Evolutionary conservation across 805 yeast genomes (phyloP).

Genomic region (Hanseniaspora mollemarum): DNA sequence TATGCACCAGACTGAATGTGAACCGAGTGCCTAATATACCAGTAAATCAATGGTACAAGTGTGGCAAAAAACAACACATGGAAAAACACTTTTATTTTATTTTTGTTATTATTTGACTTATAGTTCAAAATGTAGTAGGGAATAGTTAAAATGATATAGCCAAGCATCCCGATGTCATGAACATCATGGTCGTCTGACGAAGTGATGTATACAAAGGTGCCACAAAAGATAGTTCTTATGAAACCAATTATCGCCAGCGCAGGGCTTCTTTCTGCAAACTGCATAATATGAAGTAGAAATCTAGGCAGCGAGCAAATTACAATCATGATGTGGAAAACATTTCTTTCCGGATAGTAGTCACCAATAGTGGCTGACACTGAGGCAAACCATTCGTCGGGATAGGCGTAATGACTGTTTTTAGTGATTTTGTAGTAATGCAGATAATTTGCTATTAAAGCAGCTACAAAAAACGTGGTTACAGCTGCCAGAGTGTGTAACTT

Average conservation of each 20-base stretch:
- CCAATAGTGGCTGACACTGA: constrained; percentile 96
- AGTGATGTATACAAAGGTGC: constrained; percentile 97
- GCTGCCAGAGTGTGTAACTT: constrained; percentile 64
- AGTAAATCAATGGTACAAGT: constrained; percentile 70
- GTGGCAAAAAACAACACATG: constrained; percentile 56
- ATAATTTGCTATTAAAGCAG: constrained; percentile 59
- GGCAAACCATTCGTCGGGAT: constrained; percentile 98
- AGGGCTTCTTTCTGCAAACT: constrained; percentile 32
- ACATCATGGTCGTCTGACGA: constrained; percentile 94
- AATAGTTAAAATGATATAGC: constrained; percentile 73
- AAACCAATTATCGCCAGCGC: constrained; percentile 43
- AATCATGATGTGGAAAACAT: constrained; percentile 79
- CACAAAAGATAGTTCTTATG: constrained; percentile 85
- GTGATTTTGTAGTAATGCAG: constrained; percentile 85
- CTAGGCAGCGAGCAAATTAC: constrained; percentile 92
- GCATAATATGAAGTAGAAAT: constrained; percentile 46
- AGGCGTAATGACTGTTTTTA: constrained; percentile 71
- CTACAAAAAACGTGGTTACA: constrained; percentile 59
- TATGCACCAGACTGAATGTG: constrained; percentile 85
- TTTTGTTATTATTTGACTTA: constrained; percentile 34
- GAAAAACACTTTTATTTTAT: constrained; percentile 43
- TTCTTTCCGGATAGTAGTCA: constrained; percentile 90
- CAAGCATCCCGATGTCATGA: constrained; percentile 91
- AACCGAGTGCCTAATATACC: constrained; percentile 88
- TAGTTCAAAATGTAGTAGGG: constrained; percentile 71